Evolutionary conservation across 257 asterid species (phyloP).

Genomic region (Ballota nigra): DNA sequence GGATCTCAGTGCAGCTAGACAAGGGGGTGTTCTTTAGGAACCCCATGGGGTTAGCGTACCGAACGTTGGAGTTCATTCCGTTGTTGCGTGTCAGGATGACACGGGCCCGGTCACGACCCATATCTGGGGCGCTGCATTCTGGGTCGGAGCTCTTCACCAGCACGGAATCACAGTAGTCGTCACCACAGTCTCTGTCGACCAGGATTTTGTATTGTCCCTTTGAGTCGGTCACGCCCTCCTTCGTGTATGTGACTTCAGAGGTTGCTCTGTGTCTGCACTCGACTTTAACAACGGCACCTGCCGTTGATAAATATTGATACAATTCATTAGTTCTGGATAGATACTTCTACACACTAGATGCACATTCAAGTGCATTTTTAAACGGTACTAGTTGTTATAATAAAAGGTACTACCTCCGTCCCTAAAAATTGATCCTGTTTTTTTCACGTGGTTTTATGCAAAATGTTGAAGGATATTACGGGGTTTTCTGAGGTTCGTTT

Average conservation of each 20-base stretch:
- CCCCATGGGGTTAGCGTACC: conserved; percentile 67
- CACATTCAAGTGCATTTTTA: too few relatives aligned
- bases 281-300: conserved; percentile 56
- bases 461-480: too few relatives aligned
- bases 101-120: conserved; percentile 75
- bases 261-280: conserved; percentile 52
- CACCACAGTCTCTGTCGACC: conserved; percentile 56
- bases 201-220: conserved; percentile 49
- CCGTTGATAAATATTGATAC: not conserved
- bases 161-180: conserved; percentile 56
- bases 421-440: too few relatives aligned
- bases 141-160: conserved; percentile 51
- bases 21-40: conserved; percentile 44
- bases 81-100: conserved; percentile 71
- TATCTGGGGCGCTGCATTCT: conserved; percentile 38
- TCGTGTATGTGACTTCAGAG: conserved; percentile 29
- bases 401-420: too few relatives aligned
- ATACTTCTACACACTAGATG: too few relatives aligned
- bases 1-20: conserved; percentile 60
- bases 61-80: conserved; percentile 52
- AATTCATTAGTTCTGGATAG: too few relatives aligned
- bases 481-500: too few relatives aligned
- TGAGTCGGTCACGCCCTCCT: conserved; percentile 35
- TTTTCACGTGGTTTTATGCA: too few relatives aligned
- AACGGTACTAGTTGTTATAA: too few relatives aligned